Base-by-base conservation (phyloP, 768 basidiomycete genomes). In the Kwoniella sp. region DNA sequence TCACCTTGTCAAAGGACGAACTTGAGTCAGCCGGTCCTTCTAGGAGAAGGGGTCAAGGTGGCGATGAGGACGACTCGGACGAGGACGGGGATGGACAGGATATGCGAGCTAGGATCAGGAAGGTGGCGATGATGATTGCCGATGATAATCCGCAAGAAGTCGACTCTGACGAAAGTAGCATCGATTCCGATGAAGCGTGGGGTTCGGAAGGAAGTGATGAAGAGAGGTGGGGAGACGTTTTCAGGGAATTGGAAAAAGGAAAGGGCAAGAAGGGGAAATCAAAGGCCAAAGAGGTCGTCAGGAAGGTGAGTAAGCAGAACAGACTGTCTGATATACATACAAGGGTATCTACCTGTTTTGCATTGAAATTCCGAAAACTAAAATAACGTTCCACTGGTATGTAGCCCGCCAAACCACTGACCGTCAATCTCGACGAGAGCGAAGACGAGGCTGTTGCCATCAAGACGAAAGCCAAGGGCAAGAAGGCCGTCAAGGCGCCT, bases 361-460 rank as follows among this genome's bases (percentile, higher is more conserved):
- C n/a, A n/a, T n/a, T n/a, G n/a, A n/a, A n/a, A n/a, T n/a, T n/a
- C n/a, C n/a, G n/a, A n/a, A n/a, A n/a, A n/a, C n/a, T n/a, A n/a
- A n/a, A n/a, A n/a, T n/a, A n/a, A n/a, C n/a, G n/a, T n/a, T n/a
- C n/a, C n/a, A n/a, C n/a, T n/a, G n/a, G n/a, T 22, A 19, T 19
- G 1, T 48, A 77, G 76, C 65, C 73, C 4, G 67, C 71, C 1
- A 77, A 70, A 55, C 76, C 74, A 0, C 50, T 75, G 22, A 72
- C 65, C 24, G 72, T 73, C 40, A 69, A 82, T 0, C 82, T 83
- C 2, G 84, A 84, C 24, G 84, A 84, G 29, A 82, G 82, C 21
- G 83, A 83, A 50, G 82, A 81, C 33, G 83, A 84, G 7, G 83
- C 83, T 46, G 85, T 83, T 0, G 74, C 78, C 36, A 80, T 46